A percentile compares a stretch with the other conserved stretches of the same genome.
Evolutionary conservation across 2,329 filamentous ascomycete genomes (phyloP).

Genomic region (Colletotrichum spinosum): DNA sequence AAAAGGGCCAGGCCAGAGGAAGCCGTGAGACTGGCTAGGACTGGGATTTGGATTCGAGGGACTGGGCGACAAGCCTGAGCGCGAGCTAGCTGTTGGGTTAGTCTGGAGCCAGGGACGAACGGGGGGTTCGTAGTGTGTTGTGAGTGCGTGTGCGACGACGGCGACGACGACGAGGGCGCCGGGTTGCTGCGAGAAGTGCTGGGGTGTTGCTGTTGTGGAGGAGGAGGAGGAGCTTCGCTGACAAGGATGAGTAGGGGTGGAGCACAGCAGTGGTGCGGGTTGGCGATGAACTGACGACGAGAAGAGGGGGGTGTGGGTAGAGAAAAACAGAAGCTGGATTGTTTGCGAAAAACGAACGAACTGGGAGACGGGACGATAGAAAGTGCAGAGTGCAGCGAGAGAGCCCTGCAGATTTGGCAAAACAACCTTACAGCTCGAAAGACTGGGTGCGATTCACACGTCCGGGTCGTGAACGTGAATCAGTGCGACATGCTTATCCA

Average conservation of each 20-base stretch:
- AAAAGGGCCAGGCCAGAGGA: constrained; percentile 26
- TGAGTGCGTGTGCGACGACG: constrained; percentile 8
- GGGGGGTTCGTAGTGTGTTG: background rate
- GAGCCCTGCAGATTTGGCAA: constrained; percentile 18
- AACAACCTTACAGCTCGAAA: too few relatives aligned
- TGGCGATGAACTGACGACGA: background rate
- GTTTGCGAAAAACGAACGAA: constrained; percentile 7
- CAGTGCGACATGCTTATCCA: too few relatives aligned
- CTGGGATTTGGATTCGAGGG: constrained; percentile 35
- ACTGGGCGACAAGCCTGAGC: constrained; percentile 31
- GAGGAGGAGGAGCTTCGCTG: background rate
- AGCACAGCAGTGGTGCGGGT: background rate
- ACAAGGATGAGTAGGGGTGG: constrained; percentile 3
- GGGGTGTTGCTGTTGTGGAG: background rate
- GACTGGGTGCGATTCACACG: too few relatives aligned
- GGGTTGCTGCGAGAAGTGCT: background rate
- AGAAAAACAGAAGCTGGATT: too few relatives aligned
- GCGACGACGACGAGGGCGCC: constrained; percentile 1
- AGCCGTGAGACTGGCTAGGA: constrained; percentile 32
- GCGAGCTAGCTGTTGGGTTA: constrained; percentile 16
- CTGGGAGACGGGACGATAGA: constrained; percentile 17
- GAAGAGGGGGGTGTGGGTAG: background rate
- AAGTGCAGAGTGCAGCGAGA: constrained; percentile 6
- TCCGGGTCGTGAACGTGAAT: too few relatives aligned
- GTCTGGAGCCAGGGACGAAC: constrained; percentile 13